Percentiles rank a stretch among this genome's conserved stretches.
Conservation (phyloP, 257 asterid species). For the Solanum tarijense region DNA sequence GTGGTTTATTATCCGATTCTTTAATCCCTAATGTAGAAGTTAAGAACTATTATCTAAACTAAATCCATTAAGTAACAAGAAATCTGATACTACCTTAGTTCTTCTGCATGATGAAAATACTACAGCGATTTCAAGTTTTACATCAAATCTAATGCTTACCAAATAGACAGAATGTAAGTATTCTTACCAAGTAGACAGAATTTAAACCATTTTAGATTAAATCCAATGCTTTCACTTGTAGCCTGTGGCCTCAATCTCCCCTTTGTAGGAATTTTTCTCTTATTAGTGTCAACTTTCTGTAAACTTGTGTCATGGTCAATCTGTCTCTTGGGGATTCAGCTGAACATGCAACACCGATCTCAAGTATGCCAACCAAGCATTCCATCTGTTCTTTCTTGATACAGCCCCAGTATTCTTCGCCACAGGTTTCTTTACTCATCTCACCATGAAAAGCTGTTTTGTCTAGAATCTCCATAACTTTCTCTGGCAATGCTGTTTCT, state of each 20-base stretch:
- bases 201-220: not conserved
- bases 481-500: not conserved
- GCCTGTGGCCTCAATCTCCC: not conserved
- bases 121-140: not conserved
- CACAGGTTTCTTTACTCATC: not conserved
- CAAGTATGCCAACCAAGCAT: not conserved
- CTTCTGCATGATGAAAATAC: not conserved
- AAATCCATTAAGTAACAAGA: not conserved
- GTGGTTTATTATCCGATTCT: not conserved
- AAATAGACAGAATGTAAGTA: not conserved
- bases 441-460: constrained; percentile 3
- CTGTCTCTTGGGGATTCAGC: not conserved
- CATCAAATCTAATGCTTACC: not conserved
- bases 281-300: not conserved
- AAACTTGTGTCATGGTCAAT: not conserved
- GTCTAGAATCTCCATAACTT: constrained; percentile 9
- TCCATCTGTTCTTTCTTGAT: not conserved
- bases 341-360: not conserved
- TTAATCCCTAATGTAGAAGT: not conserved
- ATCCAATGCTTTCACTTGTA: not conserved
- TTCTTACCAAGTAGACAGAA: not conserved
- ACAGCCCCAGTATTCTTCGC: not conserved
- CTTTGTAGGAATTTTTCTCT: not conserved
- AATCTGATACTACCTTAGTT: not conserved
- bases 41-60: not conserved